Percentiles rank a stretch among this genome's conserved stretches.
Conservation (phyloP, 768 basidiomycete species). For the Tylopilus balloui region DNA sequence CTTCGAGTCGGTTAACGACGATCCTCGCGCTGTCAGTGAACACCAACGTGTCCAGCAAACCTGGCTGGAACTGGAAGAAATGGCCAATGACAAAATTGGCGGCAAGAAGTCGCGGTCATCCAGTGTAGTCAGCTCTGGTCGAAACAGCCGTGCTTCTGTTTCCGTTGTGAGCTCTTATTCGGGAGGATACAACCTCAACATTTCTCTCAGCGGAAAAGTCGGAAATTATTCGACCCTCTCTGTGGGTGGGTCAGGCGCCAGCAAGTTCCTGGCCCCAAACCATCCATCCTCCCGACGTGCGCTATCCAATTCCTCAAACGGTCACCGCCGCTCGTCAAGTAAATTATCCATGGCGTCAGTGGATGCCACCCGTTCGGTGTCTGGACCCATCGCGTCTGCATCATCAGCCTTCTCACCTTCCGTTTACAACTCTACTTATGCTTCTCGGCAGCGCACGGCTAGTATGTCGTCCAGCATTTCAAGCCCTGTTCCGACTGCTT, state of each 20-base stretch:
- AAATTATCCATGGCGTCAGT: constrained; percentile 44
- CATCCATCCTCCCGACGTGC: constrained; percentile 43
- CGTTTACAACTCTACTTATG: constrained; percentile 62
- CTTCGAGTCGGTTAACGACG: constrained; percentile 45
- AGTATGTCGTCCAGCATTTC: constrained; percentile 51
- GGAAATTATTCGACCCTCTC: constrained; percentile 31
- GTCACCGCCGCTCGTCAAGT: constrained; percentile 51
- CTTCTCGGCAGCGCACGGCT: constrained; percentile 78
- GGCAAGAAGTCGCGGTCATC: constrained; percentile 61
- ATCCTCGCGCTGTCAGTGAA: constrained; percentile 58
- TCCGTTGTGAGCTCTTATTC: constrained; percentile 34
- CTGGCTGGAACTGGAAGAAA: constrained; percentile 77
- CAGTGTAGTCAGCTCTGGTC: constrained; percentile 63
- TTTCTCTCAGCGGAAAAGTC: constrained; percentile 23
- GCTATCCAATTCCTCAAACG: constrained; percentile 44
- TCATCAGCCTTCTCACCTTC: constrained; percentile 29
- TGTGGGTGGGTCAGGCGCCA: constrained; percentile 31
- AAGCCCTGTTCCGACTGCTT: constrained; percentile 30
- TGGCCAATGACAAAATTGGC: constrained; percentile 64
- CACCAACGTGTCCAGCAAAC: constrained; percentile 67
- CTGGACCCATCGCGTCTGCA: constrained; percentile 54
- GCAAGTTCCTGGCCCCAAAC: constrained; percentile 45
- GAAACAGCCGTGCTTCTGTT: constrained; percentile 52
- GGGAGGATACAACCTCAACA: constrained; percentile 9
- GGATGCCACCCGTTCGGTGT: constrained; percentile 59